Conservation (phyloP, 805 yeast species). For the Komagataella kurtzmanii region DNA sequence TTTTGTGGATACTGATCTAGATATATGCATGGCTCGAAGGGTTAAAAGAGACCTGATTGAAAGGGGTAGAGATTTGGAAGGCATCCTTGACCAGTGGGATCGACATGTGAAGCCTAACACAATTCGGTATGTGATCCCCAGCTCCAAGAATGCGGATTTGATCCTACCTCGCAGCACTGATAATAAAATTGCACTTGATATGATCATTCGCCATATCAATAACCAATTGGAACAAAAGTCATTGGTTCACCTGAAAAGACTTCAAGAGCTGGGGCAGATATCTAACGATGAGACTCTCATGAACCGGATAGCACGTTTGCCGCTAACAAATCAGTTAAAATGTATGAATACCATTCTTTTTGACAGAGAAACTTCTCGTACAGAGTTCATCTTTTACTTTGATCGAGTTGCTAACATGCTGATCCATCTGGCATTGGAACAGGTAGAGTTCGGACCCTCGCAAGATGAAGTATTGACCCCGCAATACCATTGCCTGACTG, state of each 20-base stretch:
- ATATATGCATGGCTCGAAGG: conserved; percentile 82
- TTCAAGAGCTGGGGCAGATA: conserved; percentile 40
- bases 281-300: conserved; percentile 9
- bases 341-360: conserved; percentile 65
- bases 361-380: conserved; percentile 38
- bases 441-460: conserved; percentile 28
- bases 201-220: conserved; percentile 68
- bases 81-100: conserved; percentile 85
- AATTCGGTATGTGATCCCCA: conserved; percentile 58
- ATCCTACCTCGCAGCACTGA: conserved; percentile 88
- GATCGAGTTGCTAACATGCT: conserved; percentile 68
- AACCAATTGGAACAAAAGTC: conserved; percentile 60
- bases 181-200: conserved; percentile 63
- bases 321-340: conserved; percentile 48
- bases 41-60: conserved; percentile 75
- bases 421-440: conserved; percentile 55
- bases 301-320: conserved; percentile 13
- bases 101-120: conserved; percentile 87
- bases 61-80: conserved; percentile 74
- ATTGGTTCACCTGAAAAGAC: conserved; percentile 46
- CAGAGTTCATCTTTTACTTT: conserved; percentile 78
- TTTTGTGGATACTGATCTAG: conserved; percentile 89
- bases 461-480: conserved; percentile 9
- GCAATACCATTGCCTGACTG: conserved; percentile 8
- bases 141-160: conserved; percentile 70